Base-by-base conservation (phyloP, 164 flowering plant species). In the Sextonia rubra region DNA sequence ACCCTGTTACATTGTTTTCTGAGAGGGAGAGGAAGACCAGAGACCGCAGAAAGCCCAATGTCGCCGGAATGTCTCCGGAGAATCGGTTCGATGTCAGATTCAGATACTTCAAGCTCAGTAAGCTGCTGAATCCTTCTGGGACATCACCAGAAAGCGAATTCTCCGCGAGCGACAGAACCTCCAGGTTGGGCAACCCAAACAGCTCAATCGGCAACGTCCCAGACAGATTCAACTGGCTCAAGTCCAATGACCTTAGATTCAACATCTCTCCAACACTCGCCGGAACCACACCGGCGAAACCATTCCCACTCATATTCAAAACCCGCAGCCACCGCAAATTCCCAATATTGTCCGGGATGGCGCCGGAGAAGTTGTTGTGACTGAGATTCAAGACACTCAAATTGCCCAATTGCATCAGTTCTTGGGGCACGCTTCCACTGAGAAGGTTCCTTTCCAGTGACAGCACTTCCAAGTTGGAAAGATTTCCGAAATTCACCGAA, bases 121-220 rank as follows among this genome's bases (percentile, higher is more conserved):
- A 83, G 73, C 92, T 90, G 76, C 91, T 89, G 74, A 90, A 87
- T 24, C 95, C 91, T 81, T 88, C 89, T 24, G 90, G 91, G 47
- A 87, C 82, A 71, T 80, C 78, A 11, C 92, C 95, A 27, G 81
- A 73, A 7, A 90, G 77, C n/a, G n/a, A 60, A 67, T 90, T 90
- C 67, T 85, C 91, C 64, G 87, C 79, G 60, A 90, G 75, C 24
- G 87, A 82, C 12, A 90, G 85, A 49, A 82, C 60, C 77, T 83
- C 81, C 75, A 90, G 70, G 74, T 75, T 85, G 0, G 95, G 95
- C 79, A 90, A 77, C 18, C 95, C 95, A 58, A 84, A 83, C 14
- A 90, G 80, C 73, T 87, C 95, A 49, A 82, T 7, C 2, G 95
- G 95, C 64, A 87, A 66, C 76, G 82, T 81, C 48, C 95, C 90